Evolutionary conservation across 352 stramenopile species (phyloP).

Genomic region (Globisporangium orthogonon): DNA sequence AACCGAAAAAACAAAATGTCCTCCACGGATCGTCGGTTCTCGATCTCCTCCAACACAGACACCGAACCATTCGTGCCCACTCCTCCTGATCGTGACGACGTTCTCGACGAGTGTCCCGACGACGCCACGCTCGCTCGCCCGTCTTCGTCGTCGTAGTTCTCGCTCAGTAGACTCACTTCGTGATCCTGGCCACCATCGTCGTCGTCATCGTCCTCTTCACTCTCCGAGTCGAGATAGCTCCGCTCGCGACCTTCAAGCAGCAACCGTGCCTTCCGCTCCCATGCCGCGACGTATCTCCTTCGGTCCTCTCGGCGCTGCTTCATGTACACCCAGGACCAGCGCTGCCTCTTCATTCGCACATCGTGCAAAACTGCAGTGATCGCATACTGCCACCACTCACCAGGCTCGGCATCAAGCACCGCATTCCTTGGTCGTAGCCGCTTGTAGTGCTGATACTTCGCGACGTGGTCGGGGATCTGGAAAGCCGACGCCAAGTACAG

Average conservation of each 20-base stretch:
- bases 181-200: slow-evolving; percentile 1
- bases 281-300: slow-evolving; percentile 62
- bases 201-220: slow-evolving; percentile 33
- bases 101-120: slow-evolving; percentile 1
- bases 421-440: slow-evolving; percentile 46
- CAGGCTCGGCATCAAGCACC: slow-evolving; percentile 43
- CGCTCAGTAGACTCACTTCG: slow-evolving; percentile 5
- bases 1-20: slow-evolving; percentile 86
- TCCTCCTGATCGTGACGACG: slow-evolving; percentile 2
- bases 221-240: slow-evolving; percentile 40
- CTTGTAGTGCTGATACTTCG: slow-evolving; percentile 76
- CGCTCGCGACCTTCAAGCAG: slow-evolving; percentile 23
- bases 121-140: slow-evolving; percentile 9
- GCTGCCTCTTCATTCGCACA: slow-evolving; percentile 49
- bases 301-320: slow-evolving; percentile 77
- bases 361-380: slow-evolving; percentile 61
- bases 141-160: slow-evolving; percentile 5
- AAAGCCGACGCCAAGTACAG: slow-evolving; percentile 70
- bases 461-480: slow-evolving; percentile 63
- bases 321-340: slow-evolving; percentile 82
- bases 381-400: slow-evolving; percentile 78
- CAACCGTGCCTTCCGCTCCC: slow-evolving; percentile 30
- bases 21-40: slow-evolving; percentile 62
- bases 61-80: neutral
- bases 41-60: slow-evolving; percentile 61